Base-by-base conservation (phyloP, 2,329 filamentous ascomycete species). In the Penicillium sp. region DNA sequence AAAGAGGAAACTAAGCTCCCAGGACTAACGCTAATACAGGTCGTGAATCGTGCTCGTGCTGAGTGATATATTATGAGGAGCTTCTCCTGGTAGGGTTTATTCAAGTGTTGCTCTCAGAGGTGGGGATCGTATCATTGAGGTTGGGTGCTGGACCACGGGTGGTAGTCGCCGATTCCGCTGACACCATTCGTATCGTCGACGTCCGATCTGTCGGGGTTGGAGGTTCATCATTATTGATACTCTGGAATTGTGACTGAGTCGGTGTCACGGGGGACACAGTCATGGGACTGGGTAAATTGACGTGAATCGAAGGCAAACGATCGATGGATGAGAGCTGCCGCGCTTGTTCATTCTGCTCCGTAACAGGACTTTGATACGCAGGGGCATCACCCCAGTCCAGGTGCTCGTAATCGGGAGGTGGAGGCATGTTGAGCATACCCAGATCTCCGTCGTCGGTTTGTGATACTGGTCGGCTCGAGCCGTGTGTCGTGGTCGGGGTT, bases 381-480 rank as follows among this genome's bases (percentile, higher is more conserved):
- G 76, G 76, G 10, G 74, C 75, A 22, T 77, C 74, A 31, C 75
- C 76, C 74, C 75, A 76, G 26, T 74, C 69, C 28, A 75, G 57
- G 26, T 72, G 61, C 3, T 77, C 75, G 47, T 78, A 78, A 1
- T 76, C 70, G 4, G 76, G 75, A 37, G 75, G 63, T 8, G 63
- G 75, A 3, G 69, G 71, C 8, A 74, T 73, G 17, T 68, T 67
- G 2, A 66, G 62, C n/a, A 64, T 60, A n/a, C 70, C 74, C 11
- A 76, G 67, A 55, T 77, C 73, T 12, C 66, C 68, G 25, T 75
- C 75, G 1, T 71, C 70, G 4, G 57, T 50, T 41, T 55, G 65
- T 25, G 56, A 61, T 47, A 53, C 17, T 28, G 64, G 48, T 36
- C 63, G 50, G 60, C 61, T 33, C 57, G 71, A 59, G 50, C 64